These are phyloP conservation scores for Monosporascus cannonballus DNA, from an alignment of 2,329 filamentous ascomycete genomes.

Conservation along the genomic window DNA sequence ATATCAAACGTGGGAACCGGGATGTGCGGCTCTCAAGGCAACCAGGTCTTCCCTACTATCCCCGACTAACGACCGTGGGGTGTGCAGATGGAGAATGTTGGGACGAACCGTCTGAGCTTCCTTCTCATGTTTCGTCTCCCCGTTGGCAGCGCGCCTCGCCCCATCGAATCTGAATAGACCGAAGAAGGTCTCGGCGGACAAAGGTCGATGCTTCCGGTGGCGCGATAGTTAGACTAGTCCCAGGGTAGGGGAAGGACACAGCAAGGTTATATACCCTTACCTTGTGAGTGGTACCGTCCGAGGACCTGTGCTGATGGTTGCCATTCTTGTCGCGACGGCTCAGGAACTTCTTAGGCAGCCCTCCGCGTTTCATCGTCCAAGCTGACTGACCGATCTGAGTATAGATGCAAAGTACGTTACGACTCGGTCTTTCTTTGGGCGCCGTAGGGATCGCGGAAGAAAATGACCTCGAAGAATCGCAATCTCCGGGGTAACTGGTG, in stretches of 20 bases:
- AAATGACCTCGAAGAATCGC: background rate
- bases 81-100: background rate
- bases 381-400: background rate
- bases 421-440: no score
- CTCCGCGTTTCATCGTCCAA: conserved; percentile 40
- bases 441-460: no score
- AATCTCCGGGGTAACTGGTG: background rate
- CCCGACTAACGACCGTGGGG: no score
- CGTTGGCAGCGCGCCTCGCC: conserved; percentile 48
- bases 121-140: conserved; percentile 39
- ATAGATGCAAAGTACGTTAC: no score
- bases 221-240: conserved; percentile 2
- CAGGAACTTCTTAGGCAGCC: conserved; percentile 59
- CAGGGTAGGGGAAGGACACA: conserved; percentile 4
- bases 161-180: conserved; percentile 59
- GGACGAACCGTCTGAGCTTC: conserved; percentile 32
- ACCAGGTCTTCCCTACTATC: no score
- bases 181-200: conserved; percentile 53
- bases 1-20: background rate
- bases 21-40: background rate
- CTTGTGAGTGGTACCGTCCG: conserved; percentile 45
- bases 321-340: conserved; percentile 62
- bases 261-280: conserved; percentile 26
- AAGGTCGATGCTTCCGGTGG: conserved; percentile 39
- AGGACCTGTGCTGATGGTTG: conserved; percentile 50